These are phyloP conservation scores for Colletotrichum godetiae DNA, from an alignment of 2,329 filamentous ascomycete genomes.

Conservation along the genomic window DNA sequence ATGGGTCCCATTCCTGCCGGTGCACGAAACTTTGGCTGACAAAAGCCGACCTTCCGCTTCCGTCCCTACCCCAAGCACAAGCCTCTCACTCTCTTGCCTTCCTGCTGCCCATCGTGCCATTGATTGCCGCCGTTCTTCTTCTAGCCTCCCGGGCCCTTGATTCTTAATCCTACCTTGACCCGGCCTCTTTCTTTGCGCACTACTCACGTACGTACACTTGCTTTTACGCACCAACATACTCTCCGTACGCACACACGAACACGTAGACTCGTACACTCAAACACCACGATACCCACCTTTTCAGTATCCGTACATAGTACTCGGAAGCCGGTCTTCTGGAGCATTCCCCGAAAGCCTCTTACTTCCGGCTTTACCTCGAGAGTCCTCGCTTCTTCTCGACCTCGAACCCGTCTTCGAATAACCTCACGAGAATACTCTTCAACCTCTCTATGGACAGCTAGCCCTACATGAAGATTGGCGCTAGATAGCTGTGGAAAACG, in stretches of 20 bases:
- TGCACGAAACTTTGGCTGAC: conserved; percentile 28
- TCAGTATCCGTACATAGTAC: conserved; percentile 20
- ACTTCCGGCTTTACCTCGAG: background rate
- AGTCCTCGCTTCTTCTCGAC: background rate
- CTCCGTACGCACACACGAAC: background rate
- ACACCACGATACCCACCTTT: conserved; percentile 22
- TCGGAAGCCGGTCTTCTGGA: conserved; percentile 38
- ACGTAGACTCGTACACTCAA: background rate
- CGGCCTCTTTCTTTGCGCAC: background rate
- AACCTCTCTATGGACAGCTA: conserved; percentile 20
- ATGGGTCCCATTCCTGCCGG: conserved; percentile 6
- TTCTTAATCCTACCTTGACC: conserved; percentile 13
- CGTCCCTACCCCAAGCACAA: conserved; percentile 11
- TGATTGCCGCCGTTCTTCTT: conserved; percentile 23
- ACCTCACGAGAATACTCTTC: background rate
- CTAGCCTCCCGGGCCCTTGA: conserved; percentile 8
- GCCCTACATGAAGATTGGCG: conserved; percentile 30
- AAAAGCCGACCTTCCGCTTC: conserved; percentile 34
- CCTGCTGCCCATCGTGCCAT: conserved; percentile 17
- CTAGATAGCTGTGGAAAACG: conserved; percentile 21
- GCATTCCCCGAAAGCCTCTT: background rate
- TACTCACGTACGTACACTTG: background rate
- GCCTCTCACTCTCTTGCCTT: background rate
- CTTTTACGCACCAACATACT: background rate
- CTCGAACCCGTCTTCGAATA: background rate